Evolutionary conservation across 2,329 filamentous ascomycete species (phyloP).

Genomic region (Scortechinia acanthostroma): DNA sequence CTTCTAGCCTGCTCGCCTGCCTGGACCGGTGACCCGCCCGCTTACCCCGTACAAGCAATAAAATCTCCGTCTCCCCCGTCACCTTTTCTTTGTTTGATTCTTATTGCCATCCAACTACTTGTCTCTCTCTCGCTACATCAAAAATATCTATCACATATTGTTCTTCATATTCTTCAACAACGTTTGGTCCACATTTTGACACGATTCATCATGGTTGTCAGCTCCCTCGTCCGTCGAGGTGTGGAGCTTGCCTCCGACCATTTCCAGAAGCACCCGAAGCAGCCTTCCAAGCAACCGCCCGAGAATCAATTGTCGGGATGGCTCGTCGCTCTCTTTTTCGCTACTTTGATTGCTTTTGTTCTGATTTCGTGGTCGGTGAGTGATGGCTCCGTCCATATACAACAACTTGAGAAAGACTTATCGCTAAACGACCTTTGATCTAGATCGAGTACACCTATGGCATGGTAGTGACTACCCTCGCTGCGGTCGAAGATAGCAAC

Average conservation of each 20-base stretch:
- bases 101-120: no score
- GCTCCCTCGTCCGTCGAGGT: constrained; percentile 22
- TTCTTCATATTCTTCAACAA: constrained; percentile 9
- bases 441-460: constrained; percentile 44
- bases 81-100: no score
- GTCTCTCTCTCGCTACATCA: no score
- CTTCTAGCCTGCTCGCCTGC: no score
- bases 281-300: no score
- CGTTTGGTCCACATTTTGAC: constrained; percentile 7
- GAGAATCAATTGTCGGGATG: not conserved
- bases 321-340: not conserved
- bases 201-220: constrained; percentile 14
- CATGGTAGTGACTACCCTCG: constrained; percentile 46
- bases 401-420: no score
- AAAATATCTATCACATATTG: no score
- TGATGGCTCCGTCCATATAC: no score
- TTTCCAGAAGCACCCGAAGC: not conserved
- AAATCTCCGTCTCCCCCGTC: no score
- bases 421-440: not conserved
- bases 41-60: no score
- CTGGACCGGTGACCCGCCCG: no score
- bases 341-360: not conserved
- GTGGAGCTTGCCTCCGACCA: constrained; percentile 15
- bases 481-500: constrained; percentile 49
- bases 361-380: not conserved